Base-by-base conservation (phyloP, 257 asterid genomes). In the Catharanthus roseus region DNA sequence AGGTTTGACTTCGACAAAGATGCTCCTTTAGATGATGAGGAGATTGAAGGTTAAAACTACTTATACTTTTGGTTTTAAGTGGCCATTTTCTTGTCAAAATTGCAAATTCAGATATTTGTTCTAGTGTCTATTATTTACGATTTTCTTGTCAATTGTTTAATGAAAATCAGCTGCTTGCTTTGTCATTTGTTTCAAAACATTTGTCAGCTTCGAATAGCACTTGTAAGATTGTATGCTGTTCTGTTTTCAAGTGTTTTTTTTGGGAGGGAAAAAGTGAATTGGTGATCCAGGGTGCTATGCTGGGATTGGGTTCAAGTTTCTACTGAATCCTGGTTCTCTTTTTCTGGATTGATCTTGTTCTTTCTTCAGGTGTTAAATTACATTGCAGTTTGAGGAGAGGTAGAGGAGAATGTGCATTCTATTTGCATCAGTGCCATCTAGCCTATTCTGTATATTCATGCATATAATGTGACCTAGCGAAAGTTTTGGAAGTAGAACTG, bases 1-100 rank as follows among this genome's bases (percentile, higher is more conserved):
- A 85, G 96, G 34, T 93, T 93, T 64, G 92, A 90, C 79, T 93
- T 93, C 60, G 75, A 90, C 82, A 84, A 84, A 88, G 97, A 93
- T 80, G 98, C 98, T 47, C 92, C 97, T 72, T 88, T 93, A 38
- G 98, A 90, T 69, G 96, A 89, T 63, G 97, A 90, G 79, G 96
- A 90, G 80, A 79, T 90, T 63, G 97, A 93, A 89, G 96, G 98
- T 93, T 45, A 70, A 68, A 68, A 24, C 24, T 56, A 19, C 33
- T 67, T 47, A 65, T 62, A 10, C 21, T 68, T 54, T 63, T 72
- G 54, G 41, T 39, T 68, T 66, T 19, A 24, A 4, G 65, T 75
- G 49, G 31, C 64, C 72, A 23, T 31, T 16, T 38, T 64, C 44
- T 53, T 29, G 28, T 39, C 66, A 50, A 36, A 29, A 12, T 56